Percentiles rank a stretch among this genome's conserved stretches.
Evolutionary conservation across 1,284 basidiomycete species (phyloP).

Genomic region (Apiotrichum porosum): DNA sequence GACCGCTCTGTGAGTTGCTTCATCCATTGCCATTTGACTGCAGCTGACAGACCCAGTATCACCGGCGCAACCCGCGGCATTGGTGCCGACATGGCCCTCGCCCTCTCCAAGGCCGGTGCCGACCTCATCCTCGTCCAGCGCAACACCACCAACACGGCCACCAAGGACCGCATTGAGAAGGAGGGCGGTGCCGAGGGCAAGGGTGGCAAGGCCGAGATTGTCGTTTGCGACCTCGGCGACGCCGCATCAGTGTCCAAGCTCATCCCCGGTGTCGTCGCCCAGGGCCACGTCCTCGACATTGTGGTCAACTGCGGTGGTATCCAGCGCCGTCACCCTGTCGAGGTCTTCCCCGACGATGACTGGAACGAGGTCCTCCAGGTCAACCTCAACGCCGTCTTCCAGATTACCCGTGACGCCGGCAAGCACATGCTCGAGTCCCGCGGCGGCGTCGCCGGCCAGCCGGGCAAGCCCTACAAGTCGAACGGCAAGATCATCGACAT

Average conservation of each 20-base stretch:
- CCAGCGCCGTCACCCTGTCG: constrained; percentile 74
- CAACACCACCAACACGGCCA: constrained; percentile 55
- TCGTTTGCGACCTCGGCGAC: constrained; percentile 72
- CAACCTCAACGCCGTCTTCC: constrained; percentile 51
- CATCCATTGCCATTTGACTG: too few species aligned
- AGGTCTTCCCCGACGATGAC: constrained; percentile 75
- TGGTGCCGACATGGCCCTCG: constrained; percentile 48
- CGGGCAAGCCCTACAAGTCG: constrained; percentile 15
- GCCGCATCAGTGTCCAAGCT: constrained; percentile 61
- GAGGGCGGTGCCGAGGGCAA: constrained; percentile 39
- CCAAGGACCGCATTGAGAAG: constrained; percentile 56
- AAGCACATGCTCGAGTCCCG: constrained; percentile 49
- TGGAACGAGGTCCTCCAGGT: constrained; percentile 75
- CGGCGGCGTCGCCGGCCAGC: constrained; percentile 41
- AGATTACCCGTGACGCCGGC: constrained; percentile 49
- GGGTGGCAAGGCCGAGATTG: constrained; percentile 52
- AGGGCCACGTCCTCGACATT: constrained; percentile 63
- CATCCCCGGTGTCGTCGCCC: constrained; percentile 57
- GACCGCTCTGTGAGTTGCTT: constrained; percentile 48
- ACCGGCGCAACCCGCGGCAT: constrained; percentile 49
- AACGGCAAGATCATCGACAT: constrained; percentile 53
- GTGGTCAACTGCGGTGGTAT: constrained; percentile 94
- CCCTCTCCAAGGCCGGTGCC: constrained; percentile 61
- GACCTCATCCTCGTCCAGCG: constrained; percentile 74
- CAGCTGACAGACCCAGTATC: constrained; percentile 24